Percentiles rank a stretch among this genome's conserved stretches.
Evolutionary conservation across 495 filamentous ascomycete species (phyloP).

Genomic region (Aspergillus campestris): DNA sequence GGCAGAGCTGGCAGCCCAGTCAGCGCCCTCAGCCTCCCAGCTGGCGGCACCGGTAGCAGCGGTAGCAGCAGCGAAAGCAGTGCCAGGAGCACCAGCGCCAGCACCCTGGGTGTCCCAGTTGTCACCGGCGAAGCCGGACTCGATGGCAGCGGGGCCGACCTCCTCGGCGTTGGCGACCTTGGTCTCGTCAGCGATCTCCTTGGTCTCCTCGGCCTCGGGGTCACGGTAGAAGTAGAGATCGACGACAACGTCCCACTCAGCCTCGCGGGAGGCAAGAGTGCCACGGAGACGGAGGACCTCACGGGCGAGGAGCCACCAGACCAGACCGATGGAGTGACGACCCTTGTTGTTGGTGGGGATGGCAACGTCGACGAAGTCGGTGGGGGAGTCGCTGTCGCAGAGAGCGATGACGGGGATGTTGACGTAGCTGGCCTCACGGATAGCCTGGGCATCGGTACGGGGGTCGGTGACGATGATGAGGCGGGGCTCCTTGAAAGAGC

Average conservation of each 20-base stretch:
- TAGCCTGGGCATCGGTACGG: constrained; percentile 98
- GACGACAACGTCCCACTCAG: constrained; percentile 96
- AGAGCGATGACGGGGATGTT: constrained; percentile 99
- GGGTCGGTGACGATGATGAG: constrained; percentile 99
- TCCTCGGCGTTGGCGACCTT: constrained; percentile 75
- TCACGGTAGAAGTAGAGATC: constrained; percentile 99
- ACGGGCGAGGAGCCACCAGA: constrained; percentile 99
- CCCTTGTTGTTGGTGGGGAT: constrained; percentile 99
- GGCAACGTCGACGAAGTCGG: constrained; percentile 98
- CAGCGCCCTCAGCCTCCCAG: constrained; percentile 75
- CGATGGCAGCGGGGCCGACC: constrained; percentile 68
- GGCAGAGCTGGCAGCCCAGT: constrained; percentile 59
- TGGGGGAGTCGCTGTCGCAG: constrained; percentile 98
- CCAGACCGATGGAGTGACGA: constrained; percentile 92
- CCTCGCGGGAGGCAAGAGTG: constrained; percentile 86
- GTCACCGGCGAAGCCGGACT: constrained; percentile 66
- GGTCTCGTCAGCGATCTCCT: constrained; percentile 65
- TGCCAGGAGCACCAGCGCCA: constrained; percentile 48
- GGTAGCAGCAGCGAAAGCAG: constrained; percentile 53
- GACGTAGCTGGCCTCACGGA: constrained; percentile 99
- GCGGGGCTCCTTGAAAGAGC: constrained; percentile 99
- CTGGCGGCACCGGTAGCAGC: constrained; percentile 53
- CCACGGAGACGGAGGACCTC: constrained; percentile 98
- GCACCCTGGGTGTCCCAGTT: constrained; percentile 50
- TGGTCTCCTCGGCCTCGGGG: constrained; percentile 95